phyloP scores from a whole-genome alignment of 495 filamentous ascomycete species.

The Penicillium chermesinum region DNA sequence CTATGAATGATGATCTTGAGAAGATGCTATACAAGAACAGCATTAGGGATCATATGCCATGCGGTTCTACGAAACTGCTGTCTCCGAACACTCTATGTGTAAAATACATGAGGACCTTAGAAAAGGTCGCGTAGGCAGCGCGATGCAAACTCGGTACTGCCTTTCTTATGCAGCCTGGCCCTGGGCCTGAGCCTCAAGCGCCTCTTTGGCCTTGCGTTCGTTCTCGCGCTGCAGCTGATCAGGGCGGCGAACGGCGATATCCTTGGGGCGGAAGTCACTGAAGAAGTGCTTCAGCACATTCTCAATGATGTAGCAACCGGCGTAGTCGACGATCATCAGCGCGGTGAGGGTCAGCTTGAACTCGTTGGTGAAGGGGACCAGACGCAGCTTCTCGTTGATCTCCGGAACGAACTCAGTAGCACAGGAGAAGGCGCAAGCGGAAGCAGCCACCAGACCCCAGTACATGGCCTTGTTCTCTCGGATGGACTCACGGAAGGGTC shows the following conservation, averaged over 20 bases:
- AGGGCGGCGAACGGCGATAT: slow-evolving; percentile 79
- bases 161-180: slow-evolving; percentile 44
- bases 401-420: slow-evolving; percentile 95
- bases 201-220: slow-evolving; percentile 59
- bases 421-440: slow-evolving; percentile 88
- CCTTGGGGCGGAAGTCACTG: slow-evolving; percentile 89
- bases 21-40: not conserved
- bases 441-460: slow-evolving; percentile 85
- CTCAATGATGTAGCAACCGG: slow-evolving; percentile 84
- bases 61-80: slow-evolving; percentile 18
- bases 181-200: slow-evolving; percentile 48
- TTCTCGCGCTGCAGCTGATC: slow-evolving; percentile 83
- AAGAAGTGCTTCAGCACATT: slow-evolving; percentile 79
- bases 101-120: slow-evolving; percentile 14
- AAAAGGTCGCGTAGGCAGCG: slow-evolving; percentile 4
- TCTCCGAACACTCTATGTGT: slow-evolving; percentile 19
- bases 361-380: slow-evolving; percentile 85
- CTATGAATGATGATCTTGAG: not conserved
- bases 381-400: slow-evolving; percentile 85
- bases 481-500: slow-evolving; percentile 94
- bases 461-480: slow-evolving; percentile 97
- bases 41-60: slow-evolving; percentile 17
- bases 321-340: slow-evolving; percentile 85
- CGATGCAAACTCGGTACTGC: slow-evolving; percentile 27
- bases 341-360: slow-evolving; percentile 85